phyloP scores from a whole-genome alignment of 2,329 filamentous ascomycete species.

The Colletotrichum gigasporum region DNA sequence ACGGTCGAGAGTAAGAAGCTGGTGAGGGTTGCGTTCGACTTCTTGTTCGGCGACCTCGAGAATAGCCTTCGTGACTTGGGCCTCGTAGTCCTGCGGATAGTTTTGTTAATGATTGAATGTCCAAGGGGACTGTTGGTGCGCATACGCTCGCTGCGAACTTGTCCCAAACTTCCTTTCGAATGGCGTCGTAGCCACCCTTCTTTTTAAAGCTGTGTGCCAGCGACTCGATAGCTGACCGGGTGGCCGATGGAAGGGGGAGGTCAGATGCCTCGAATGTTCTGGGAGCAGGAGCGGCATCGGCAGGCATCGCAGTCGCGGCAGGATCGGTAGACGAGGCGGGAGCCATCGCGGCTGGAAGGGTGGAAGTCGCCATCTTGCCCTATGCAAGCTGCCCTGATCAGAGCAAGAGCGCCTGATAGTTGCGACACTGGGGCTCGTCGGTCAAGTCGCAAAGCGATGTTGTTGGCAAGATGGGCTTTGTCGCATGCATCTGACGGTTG shows the following conservation, averaged over 20 bases:
- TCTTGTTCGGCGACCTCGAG: slow-evolving; percentile 77
- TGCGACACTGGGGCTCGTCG: neutral
- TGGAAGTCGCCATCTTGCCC: slow-evolving; percentile 14
- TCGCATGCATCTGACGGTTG: neutral
- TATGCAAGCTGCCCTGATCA: neutral
- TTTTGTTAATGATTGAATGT: neutral
- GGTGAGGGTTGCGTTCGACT: slow-evolving; percentile 77
- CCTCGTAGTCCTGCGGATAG: slow-evolving; percentile 70
- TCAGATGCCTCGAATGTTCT: slow-evolving; percentile 77
- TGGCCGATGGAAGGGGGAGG: slow-evolving; percentile 77
- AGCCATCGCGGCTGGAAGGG: slow-evolving; percentile 1
- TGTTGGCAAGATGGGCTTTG: neutral
- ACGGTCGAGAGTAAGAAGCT: slow-evolving; percentile 77
- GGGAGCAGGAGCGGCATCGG: slow-evolving; percentile 6
- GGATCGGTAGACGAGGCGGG: neutral
- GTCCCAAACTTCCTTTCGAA: slow-evolving; percentile 81
- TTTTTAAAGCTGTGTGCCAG: slow-evolving; percentile 87
- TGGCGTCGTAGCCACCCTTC: slow-evolving; percentile 82
- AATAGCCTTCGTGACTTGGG: slow-evolving; percentile 71
- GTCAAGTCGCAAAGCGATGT: neutral
- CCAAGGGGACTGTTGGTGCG: neutral
- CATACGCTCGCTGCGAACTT: slow-evolving; percentile 77
- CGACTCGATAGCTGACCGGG: slow-evolving; percentile 76
- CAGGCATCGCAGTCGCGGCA: neutral
- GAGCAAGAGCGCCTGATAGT: neutral